Conservation (phyloP, 148 eudicot species). For the Nepenthes gracilis region DNA sequence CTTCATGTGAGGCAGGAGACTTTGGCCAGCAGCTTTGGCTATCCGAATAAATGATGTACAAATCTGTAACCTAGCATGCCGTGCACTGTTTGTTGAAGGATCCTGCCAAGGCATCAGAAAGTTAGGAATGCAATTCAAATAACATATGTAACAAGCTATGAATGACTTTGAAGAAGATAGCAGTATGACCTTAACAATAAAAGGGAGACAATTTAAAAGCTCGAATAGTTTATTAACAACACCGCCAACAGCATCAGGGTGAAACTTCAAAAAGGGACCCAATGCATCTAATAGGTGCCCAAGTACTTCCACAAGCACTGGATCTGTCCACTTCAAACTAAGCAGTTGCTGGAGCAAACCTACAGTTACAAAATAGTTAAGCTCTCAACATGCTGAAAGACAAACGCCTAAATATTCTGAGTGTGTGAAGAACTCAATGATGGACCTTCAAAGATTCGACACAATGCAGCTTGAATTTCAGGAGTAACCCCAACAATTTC, state of each 20-base stretch:
- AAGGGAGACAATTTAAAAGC: conserved; percentile 72
- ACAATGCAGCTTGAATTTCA: conserved; percentile 46
- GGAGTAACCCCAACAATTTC: conserved; percentile 33
- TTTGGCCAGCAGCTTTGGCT: conserved; percentile 78
- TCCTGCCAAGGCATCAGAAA: conserved; percentile 41
- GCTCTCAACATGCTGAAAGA: conserved; percentile 17
- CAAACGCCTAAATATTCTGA: conserved; percentile 3
- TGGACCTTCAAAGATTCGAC: conserved; percentile 78
- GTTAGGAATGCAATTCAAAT: background rate
- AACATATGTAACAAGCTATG: background rate
- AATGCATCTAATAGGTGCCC: conserved; percentile 84
- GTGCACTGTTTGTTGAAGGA: conserved; percentile 74
- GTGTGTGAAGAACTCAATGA: conserved; percentile 3
- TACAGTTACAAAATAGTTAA: conserved; percentile 23
- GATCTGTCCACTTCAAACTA: conserved; percentile 82
- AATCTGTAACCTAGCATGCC: conserved; percentile 94
- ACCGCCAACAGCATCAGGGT: conserved; percentile 71
- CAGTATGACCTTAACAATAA: conserved; percentile 49
- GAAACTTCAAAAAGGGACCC: conserved; percentile 79
- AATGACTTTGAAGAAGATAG: background rate
- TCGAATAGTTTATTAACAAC: conserved; percentile 88
- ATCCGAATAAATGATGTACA: conserved; percentile 96
- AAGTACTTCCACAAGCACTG: conserved; percentile 68
- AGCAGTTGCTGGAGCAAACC: conserved; percentile 86
- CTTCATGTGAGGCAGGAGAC: conserved; percentile 97